Evolutionary conservation across 305 asterid genomes (phyloP).

Genomic region (Fraxinus xanthoxyloides): DNA sequence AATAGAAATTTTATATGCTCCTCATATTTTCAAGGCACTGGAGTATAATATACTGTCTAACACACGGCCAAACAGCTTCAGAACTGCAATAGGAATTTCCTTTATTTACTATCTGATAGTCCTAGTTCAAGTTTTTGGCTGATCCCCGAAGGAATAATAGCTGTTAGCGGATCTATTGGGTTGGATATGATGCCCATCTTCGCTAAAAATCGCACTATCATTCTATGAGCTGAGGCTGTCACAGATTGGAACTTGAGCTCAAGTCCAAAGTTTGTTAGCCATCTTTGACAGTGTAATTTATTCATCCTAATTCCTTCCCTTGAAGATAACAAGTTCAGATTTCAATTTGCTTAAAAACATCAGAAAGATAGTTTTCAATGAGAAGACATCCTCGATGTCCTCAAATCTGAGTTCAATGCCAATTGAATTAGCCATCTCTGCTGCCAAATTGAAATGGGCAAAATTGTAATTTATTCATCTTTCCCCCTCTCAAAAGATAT

Average conservation of each 20-base stretch:
- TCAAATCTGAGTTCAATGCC: background rate
- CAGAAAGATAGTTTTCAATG: background rate
- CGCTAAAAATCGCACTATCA: background rate
- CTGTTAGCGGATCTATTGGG: background rate
- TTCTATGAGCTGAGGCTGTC: background rate
- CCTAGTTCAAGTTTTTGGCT: background rate
- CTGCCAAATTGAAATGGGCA: background rate
- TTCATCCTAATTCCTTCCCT: background rate
- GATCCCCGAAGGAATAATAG: background rate
- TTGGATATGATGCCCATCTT: background rate
- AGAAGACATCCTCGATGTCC: background rate
- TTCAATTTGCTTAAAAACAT: background rate
- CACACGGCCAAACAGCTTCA: background rate
- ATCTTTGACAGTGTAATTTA: background rate
- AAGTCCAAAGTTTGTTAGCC: background rate
- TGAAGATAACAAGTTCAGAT: background rate
- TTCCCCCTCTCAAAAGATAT: background rate
- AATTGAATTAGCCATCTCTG: background rate
- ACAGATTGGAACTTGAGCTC: background rate
- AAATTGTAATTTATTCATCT: background rate
- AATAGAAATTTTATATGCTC: background rate
- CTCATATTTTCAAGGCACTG: background rate
- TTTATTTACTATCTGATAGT: background rate
- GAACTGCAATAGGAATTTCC: background rate
- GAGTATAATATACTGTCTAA: background rate